phyloP scores from a whole-genome alignment of 352 stramenopile genomes.

The Globisporangium spinosum region DNA sequence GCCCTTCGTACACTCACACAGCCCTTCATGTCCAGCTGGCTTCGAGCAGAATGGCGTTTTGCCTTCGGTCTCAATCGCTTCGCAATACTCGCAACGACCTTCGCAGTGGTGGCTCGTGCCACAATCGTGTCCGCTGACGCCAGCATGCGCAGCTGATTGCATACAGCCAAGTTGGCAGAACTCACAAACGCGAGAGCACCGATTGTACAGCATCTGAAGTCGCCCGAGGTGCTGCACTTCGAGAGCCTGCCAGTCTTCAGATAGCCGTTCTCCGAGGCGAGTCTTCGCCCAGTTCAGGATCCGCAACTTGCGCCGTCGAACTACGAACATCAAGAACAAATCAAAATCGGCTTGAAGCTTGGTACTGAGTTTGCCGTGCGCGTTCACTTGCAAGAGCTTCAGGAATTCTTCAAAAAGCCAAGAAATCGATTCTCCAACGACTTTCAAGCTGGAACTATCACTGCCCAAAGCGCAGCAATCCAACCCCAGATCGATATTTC shows the following conservation, averaged over 20 bases:
- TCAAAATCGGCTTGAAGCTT: constrained; percentile 46
- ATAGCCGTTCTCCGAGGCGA: constrained; percentile 32
- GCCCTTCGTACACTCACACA: constrained; percentile 55
- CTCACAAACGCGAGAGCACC: constrained; percentile 52
- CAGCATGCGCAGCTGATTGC: constrained; percentile 38
- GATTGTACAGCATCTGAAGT: constrained; percentile 48
- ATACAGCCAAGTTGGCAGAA: constrained; percentile 65
- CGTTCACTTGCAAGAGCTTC: constrained; percentile 7
- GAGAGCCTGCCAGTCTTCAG: constrained; percentile 42
- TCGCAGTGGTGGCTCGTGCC: constrained; percentile 43
- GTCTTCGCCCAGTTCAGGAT: constrained; percentile 41
- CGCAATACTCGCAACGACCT: constrained; percentile 49
- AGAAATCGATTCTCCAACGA: constrained; percentile 25
- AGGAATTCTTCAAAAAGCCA: constrained; percentile 33
- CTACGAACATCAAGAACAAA: constrained; percentile 46
- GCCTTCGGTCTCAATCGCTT: constrained; percentile 16
- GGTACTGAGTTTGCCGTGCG: constrained; percentile 21
- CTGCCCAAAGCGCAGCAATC: constrained; percentile 21
- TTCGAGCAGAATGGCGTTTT: constrained; percentile 44
- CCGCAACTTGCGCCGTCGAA: constrained; percentile 49
- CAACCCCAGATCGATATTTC: constrained; percentile 44
- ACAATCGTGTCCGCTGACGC: constrained; percentile 42
- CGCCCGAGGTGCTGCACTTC: constrained; percentile 43
- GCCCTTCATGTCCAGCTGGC: constrained; percentile 57
- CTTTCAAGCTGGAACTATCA: not conserved